These are phyloP conservation scores for Biancaea sappan DNA, from an alignment of 306 rosid species.

Conservation along the genomic window DNA sequence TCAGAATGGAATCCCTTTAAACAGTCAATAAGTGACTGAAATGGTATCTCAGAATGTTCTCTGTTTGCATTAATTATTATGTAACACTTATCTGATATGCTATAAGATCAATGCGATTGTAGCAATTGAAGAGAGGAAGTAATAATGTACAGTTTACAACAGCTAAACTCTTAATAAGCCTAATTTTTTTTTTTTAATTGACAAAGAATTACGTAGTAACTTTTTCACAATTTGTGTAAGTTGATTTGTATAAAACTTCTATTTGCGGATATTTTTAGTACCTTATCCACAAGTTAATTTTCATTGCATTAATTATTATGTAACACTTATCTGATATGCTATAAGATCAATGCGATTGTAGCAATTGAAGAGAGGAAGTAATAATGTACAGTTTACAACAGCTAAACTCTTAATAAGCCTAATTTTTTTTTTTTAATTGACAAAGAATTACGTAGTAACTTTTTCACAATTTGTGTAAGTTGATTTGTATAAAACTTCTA, in stretches of 20 bases:
- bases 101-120: not conserved
- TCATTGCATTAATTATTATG: not conserved
- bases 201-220: not conserved
- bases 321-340: not conserved
- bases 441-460: not conserved
- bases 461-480: not conserved
- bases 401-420: constrained; percentile 6
- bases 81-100: not conserved
- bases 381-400: not conserved
- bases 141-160: not conserved
- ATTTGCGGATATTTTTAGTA: not conserved
- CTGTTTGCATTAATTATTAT: not conserved
- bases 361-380: not conserved
- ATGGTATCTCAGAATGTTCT: not conserved
- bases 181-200: not conserved
- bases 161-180: constrained; percentile 8
- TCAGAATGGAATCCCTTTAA: not conserved
- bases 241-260: not conserved
- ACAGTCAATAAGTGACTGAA: not conserved
- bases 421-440: not conserved
- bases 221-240: not conserved
- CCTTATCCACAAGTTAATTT: not conserved
- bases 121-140: not conserved
- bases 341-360: not conserved
- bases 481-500: not conserved